Evolutionary conservation across 495 filamentous ascomycete species (phyloP).

Genomic region (Penicillium desertorum): DNA sequence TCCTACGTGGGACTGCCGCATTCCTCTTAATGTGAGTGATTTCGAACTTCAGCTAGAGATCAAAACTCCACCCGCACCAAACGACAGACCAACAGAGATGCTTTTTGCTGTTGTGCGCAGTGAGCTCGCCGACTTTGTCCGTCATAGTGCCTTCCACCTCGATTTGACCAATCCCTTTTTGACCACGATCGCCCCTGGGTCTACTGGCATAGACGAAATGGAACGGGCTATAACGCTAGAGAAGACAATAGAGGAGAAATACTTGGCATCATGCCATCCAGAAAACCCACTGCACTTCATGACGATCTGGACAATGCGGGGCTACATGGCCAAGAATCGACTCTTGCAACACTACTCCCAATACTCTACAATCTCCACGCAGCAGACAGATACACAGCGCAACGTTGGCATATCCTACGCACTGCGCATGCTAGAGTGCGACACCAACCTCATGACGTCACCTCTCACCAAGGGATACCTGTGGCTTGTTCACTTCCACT

Average conservation of each 20-base stretch:
- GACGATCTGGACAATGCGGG: background rate
- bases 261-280: background rate
- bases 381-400: background rate
- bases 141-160: background rate
- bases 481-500: background rate
- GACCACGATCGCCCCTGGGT: background rate
- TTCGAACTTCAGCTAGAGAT: conserved; percentile 34
- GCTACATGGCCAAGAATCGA: background rate
- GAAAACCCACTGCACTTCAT: background rate
- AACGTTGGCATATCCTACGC: background rate
- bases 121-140: background rate
- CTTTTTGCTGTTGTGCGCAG: background rate
- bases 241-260: background rate
- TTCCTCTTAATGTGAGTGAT: conserved; percentile 43
- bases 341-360: background rate
- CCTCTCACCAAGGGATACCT: background rate
- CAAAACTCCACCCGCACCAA: conserved; percentile 18
- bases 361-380: background rate
- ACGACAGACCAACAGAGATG: conserved; percentile 27
- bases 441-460: background rate
- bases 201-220: background rate
- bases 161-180: background rate
- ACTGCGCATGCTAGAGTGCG: background rate
- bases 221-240: background rate
- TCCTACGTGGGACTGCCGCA: conserved; percentile 27